Evolutionary conservation across 495 filamentous ascomycete species (phyloP).

Genomic region (Neurospora sp.): DNA sequence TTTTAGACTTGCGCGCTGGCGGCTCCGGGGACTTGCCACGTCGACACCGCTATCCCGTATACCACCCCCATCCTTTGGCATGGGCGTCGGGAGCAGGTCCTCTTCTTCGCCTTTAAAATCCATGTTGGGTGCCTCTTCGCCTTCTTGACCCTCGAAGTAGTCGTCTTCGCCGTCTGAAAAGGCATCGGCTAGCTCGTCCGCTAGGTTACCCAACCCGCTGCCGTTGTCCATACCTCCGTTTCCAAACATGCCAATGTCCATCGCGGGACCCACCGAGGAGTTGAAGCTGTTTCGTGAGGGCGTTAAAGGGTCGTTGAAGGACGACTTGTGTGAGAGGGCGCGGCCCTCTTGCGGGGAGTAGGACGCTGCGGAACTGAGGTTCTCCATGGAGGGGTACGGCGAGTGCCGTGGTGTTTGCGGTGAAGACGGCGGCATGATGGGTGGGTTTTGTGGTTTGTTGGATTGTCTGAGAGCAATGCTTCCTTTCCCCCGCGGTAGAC

Average conservation of each 20-base stretch:
- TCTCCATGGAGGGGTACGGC: conserved; percentile 52
- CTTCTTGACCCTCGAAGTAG: conserved; percentile 44
- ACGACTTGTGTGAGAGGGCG: conserved; percentile 43
- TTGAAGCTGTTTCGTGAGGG: conserved; percentile 45
- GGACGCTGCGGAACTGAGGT: conserved; percentile 41
- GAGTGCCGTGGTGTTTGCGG: conserved; percentile 57
- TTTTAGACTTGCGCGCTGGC: conserved; percentile 21
- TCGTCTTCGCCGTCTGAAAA: conserved; percentile 46
- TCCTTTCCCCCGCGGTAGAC: neutral
- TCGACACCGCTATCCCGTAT: conserved; percentile 36
- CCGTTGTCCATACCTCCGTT: conserved; percentile 25
- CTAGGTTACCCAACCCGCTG: conserved; percentile 69
- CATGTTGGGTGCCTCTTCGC: conserved; percentile 21
- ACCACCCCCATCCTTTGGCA: conserved; percentile 10
- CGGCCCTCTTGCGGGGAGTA: conserved; percentile 28
- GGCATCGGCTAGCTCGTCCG: conserved; percentile 63
- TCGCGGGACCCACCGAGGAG: conserved; percentile 25
- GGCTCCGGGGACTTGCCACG: conserved; percentile 25
- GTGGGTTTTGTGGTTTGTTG: neutral
- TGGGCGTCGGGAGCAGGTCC: neutral
- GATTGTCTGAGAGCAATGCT: neutral
- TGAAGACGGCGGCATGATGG: conserved; percentile 27
- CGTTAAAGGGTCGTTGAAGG: conserved; percentile 51
- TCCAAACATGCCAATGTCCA: conserved; percentile 40
- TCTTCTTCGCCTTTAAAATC: conserved; percentile 14